Evolutionary conservation across 306 rosid genomes (phyloP).

Genomic region (Cucurbita argyrosperma): DNA sequence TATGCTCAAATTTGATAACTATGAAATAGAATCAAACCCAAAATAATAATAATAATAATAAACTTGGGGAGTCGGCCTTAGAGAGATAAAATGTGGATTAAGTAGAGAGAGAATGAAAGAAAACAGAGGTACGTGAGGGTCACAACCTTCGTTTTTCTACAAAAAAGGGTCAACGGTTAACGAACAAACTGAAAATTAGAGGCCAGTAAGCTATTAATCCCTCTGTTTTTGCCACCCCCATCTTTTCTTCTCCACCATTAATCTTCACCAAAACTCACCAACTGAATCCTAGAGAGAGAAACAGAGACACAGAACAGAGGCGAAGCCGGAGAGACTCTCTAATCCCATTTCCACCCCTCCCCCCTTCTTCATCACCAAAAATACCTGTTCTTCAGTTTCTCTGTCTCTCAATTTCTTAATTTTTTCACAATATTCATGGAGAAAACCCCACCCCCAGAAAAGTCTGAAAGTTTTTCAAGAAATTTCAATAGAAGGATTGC

Average conservation of each 20-base stretch:
- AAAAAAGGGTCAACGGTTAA: neutral
- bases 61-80: neutral
- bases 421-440: conserved; percentile 10
- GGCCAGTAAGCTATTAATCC: neutral
- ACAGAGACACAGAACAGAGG: neutral
- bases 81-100: neutral
- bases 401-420: neutral
- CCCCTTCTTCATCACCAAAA: neutral
- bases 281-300: neutral
- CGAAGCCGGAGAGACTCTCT: neutral
- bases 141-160: neutral
- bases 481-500: conserved; percentile 2
- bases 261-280: neutral
- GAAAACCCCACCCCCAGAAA: conserved; percentile 8
- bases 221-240: neutral
- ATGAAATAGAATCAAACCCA: too few species aligned
- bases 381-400: neutral
- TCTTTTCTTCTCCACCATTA: conserved; percentile 2
- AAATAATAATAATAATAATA: too few species aligned
- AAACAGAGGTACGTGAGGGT: neutral
- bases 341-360: neutral
- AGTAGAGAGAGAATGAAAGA: neutral
- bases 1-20: too few species aligned
- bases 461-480: conserved; percentile 11
- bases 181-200: conserved; percentile 3